phyloP scores from a whole-genome alignment of 306 rosid genomes.

The Trichosanthes truncata region DNA sequence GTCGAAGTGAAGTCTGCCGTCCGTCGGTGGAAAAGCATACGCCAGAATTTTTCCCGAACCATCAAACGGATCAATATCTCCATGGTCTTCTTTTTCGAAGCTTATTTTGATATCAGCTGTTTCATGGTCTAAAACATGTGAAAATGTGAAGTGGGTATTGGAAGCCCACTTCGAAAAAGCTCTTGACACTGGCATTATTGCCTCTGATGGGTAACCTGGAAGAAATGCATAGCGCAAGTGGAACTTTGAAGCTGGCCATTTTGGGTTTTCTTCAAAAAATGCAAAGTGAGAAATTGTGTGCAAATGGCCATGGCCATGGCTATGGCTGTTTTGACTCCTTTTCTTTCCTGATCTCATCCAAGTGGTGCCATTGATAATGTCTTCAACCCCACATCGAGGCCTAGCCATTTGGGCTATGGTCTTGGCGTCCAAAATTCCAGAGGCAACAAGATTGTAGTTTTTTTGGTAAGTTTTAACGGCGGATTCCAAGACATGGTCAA shows the following conservation, averaged over 20 bases:
- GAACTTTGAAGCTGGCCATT: constrained; percentile 11
- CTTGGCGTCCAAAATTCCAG: constrained; percentile 17
- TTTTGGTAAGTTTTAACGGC: constrained; percentile 35
- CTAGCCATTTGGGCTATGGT: constrained; percentile 24
- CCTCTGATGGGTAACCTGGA: not conserved
- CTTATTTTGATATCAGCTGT: constrained; percentile 6
- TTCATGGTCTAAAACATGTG: not conserved
- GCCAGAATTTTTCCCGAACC: not conserved
- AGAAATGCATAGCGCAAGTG: not conserved
- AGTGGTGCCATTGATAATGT: constrained; percentile 14
- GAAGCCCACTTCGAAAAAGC: not conserved
- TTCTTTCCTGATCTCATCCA: constrained; percentile 15
- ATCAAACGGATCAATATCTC: not conserved
- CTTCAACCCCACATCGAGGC: constrained; percentile 41
- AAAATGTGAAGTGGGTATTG: not conserved
- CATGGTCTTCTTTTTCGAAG: not conserved
- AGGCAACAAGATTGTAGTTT: constrained; percentile 13
- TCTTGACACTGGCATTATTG: not conserved
- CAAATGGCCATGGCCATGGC: not conserved
- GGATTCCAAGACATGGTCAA: constrained; percentile 20
- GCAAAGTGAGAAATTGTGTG: constrained; percentile 5
- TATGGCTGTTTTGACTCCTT: not conserved
- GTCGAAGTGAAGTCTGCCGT: not conserved
- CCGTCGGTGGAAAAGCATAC: not conserved
- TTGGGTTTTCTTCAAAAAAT: constrained; percentile 14